Base-by-base conservation (phyloP, 805 yeast genomes). In the Metschnikowia corniflorae region DNA sequence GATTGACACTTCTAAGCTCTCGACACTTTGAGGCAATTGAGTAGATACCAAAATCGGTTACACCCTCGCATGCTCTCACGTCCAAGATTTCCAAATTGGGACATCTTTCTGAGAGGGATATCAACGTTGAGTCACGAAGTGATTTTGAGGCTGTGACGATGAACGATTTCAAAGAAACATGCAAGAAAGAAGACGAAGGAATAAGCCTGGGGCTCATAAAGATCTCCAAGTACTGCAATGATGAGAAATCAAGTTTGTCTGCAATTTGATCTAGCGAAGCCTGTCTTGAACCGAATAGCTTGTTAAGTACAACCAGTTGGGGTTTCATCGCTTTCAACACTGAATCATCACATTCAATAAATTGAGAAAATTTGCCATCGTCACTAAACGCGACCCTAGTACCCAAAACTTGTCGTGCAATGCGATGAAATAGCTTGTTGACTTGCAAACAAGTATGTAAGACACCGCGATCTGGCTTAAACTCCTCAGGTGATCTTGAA, bases 61-160 rank as follows among this genome's bases (percentile, higher is more conserved):
- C 76, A 39, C 66, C 61, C 40, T 84, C 88, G 61, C 96, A 87
- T 0, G 95, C 96, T 28, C 97, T 68, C 14, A 89, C 60, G 53
- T 89, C 97, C 29, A 89, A 61, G 20, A 72, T 69, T 46, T 72
- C 73, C 40, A 89, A 67, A 26, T 68, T 69, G 7, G 83, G 81
- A 47, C 89, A 77, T 32, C 57, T 51, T 22, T 63, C 61, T 3
- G 84, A 69, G 6, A 87, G 70, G 29, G 60, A 47, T 4, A 65
- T 60, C 38, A 89, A 56, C 37, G 77, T 71, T 2, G 64, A 57
- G 57, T 89, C 95, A 53, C 75, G 76, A 3, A 86, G 68, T 2
- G 63, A 58, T 44, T 71, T 75, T 23, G 80, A 75, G 3, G 96
- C 96, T 0, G 96, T 89, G 5, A 89, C 61, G 1, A 78, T 71